These are phyloP conservation scores for Candolleomyces eurysporus DNA, from an alignment of 768 basidiomycete genomes.

Conservation along the genomic window DNA sequence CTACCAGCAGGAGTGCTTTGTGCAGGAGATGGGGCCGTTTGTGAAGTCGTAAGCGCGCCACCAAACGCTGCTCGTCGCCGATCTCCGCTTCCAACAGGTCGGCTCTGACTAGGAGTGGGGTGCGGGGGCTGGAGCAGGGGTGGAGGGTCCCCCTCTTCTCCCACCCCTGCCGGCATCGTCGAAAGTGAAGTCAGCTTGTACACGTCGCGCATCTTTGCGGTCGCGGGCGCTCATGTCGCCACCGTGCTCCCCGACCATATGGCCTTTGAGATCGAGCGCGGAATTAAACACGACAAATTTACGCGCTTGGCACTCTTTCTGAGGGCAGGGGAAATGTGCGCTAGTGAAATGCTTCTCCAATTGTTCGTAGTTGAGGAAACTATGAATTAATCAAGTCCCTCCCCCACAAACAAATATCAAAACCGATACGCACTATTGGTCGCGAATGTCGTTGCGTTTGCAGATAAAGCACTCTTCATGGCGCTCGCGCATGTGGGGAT, in stretches of 20 bases:
- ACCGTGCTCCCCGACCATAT: constrained; percentile 84
- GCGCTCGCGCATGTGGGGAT: constrained; percentile 84
- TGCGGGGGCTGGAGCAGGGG: constrained; percentile 45
- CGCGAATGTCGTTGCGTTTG: constrained; percentile 72
- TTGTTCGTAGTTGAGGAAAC: constrained; percentile 77
- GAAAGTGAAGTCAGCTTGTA: constrained; percentile 74
- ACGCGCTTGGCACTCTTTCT: constrained; percentile 69
- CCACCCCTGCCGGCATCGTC: constrained; percentile 34
- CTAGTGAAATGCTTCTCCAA: constrained; percentile 75
- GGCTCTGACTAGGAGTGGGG: constrained; percentile 19
- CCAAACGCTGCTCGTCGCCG: constrained; percentile 62
- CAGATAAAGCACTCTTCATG: constrained; percentile 99
- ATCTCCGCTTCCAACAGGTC: constrained; percentile 22
- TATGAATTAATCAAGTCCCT: constrained; percentile 24
- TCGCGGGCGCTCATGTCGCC: constrained; percentile 70
- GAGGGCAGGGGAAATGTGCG: constrained; percentile 76
- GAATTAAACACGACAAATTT: constrained; percentile 96
- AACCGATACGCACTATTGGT: constrained; percentile 74
- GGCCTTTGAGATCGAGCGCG: constrained; percentile 85
- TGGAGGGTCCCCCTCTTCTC: constrained; percentile 32
- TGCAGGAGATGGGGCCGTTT: constrained; percentile 22
- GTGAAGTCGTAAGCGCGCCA: constrained; percentile 45
- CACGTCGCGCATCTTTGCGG: constrained; percentile 62
- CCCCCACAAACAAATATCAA: not conserved
- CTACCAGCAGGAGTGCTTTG: constrained; percentile 24